A percentile compares a stretch with the other conserved stretches of the same genome.
Evolutionary conservation across 148 eudicot genomes (phyloP).

Genomic region (Cornus florida): DNA sequence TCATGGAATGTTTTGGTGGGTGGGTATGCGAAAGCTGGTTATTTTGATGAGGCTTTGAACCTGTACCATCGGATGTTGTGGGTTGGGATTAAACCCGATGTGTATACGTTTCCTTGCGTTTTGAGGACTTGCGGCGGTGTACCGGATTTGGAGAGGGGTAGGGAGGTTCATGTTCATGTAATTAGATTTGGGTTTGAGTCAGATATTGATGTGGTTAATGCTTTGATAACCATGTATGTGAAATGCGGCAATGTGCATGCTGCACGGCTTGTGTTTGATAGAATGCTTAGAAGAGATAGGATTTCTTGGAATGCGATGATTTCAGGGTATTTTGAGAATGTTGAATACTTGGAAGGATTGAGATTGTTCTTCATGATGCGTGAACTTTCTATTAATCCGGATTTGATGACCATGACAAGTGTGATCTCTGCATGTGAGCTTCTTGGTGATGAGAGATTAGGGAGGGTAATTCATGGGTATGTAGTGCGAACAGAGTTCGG

Average conservation of each 20-base stretch:
- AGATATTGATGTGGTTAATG: slow-evolving; percentile 70
- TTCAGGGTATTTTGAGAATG: slow-evolving; percentile 82
- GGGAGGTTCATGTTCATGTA: slow-evolving; percentile 84
- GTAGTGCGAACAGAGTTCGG: slow-evolving; percentile 43
- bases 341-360: slow-evolving; percentile 54
- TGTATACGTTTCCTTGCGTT: slow-evolving; percentile 85
- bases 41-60: slow-evolving; percentile 72
- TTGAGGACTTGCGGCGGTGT: slow-evolving; percentile 84
- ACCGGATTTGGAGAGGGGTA: slow-evolving; percentile 62
- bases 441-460: slow-evolving; percentile 54
- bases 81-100: slow-evolving; percentile 80
- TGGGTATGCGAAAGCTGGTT: slow-evolving; percentile 81
- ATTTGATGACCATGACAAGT: slow-evolving; percentile 84
- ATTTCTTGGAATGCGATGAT: slow-evolving; percentile 95
- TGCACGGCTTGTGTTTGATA: slow-evolving; percentile 68
- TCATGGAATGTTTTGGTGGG: slow-evolving; percentile 95
- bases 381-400: slow-evolving; percentile 47
- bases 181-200: slow-evolving; percentile 60
- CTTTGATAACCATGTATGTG: slow-evolving; percentile 85
- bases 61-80: slow-evolving; percentile 89
- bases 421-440: slow-evolving; percentile 80
- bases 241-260: slow-evolving; percentile 64
- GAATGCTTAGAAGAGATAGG: slow-evolving; percentile 66
- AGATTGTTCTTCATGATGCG: slow-evolving; percentile 62
- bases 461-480: slow-evolving; percentile 70